Conservation (phyloP, 148 eudicot species). For the Limonium bicolor region DNA sequence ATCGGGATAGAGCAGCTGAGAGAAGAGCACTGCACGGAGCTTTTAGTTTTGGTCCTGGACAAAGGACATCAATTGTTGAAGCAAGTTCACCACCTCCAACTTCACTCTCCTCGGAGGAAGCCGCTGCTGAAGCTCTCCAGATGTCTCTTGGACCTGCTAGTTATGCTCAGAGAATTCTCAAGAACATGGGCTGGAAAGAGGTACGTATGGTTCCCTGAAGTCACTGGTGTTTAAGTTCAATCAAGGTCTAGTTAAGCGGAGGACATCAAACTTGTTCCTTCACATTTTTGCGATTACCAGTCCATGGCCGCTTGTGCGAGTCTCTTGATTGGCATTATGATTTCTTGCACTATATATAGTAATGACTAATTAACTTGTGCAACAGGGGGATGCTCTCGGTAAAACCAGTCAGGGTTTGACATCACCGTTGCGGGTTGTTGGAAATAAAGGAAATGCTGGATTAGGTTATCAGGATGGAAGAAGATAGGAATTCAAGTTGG, state of each 20-base stretch:
- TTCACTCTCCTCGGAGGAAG: conserved; percentile 31
- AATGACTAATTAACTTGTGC: too few species aligned
- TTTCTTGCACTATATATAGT: neutral
- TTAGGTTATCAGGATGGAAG: conserved; percentile 54
- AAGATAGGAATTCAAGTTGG: too few species aligned
- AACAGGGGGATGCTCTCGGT: conserved; percentile 87
- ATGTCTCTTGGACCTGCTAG: conserved; percentile 86
- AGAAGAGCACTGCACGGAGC: conserved; percentile 87
- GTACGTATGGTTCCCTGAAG: too few species aligned
- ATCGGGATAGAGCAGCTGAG: conserved; percentile 96
- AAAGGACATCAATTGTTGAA: conserved; percentile 28
- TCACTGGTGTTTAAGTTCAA: too few species aligned
- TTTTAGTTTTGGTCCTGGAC: conserved; percentile 78
- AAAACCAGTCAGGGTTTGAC: conserved; percentile 53
- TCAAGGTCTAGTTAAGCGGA: too few species aligned
- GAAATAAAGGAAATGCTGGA: conserved; percentile 89
- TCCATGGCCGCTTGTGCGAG: neutral
- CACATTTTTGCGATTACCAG: too few species aligned
- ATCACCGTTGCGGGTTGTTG: conserved; percentile 60
- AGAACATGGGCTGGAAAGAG: conserved; percentile 99
- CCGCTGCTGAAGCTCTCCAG: conserved; percentile 72
- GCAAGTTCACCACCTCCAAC: conserved; percentile 20
- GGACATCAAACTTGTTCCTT: too few species aligned
- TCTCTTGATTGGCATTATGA: neutral
- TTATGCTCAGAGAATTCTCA: conserved; percentile 65